A percentile compares a stretch with the other conserved stretches of the same genome.
Conservation (phyloP, 2,329 filamentous ascomycete species). For the Ophiocordyceps camponoti-leonardi region DNA sequence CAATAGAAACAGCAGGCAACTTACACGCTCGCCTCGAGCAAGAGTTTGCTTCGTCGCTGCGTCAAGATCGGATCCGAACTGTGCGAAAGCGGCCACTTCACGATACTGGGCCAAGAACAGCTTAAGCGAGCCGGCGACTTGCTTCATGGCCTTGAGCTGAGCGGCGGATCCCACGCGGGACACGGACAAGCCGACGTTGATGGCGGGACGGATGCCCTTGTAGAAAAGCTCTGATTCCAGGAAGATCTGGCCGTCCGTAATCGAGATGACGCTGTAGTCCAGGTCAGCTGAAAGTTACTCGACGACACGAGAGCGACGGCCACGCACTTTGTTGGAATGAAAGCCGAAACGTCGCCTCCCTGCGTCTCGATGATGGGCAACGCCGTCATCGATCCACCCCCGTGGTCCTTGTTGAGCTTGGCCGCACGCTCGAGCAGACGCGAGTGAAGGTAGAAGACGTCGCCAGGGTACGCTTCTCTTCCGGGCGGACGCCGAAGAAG, state of each 20-base stretch:
- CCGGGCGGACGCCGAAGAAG: conserved; percentile 93
- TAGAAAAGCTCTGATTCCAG: conserved; percentile 98
- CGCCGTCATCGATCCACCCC: conserved; percentile 91
- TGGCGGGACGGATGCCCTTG: conserved; percentile 99
- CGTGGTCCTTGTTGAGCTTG: conserved; percentile 95
- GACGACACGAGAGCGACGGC: too few relatives aligned
- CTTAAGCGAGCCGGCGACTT: conserved; percentile 98
- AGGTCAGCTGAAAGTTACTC: too few relatives aligned
- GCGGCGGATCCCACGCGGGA: conserved; percentile 99
- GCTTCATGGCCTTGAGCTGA: conserved; percentile 99
- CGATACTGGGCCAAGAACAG: conserved; percentile 99
- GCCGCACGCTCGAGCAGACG: conserved; percentile 98
- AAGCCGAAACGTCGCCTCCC: conserved; percentile 99
- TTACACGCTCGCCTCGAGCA: conserved; percentile 90
- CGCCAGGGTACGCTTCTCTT: conserved; percentile 98
- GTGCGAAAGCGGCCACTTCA: conserved; percentile 98
- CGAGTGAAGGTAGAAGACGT: conserved; percentile 98
- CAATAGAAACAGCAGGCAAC: conserved; percentile 13
- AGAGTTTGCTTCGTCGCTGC: conserved; percentile 98
- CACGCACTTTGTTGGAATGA: conserved; percentile 61
- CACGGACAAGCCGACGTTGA: conserved; percentile 99
- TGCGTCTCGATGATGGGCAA: conserved; percentile 98
- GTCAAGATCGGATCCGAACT: conserved; percentile 99
- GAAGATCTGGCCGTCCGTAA: conserved; percentile 99
- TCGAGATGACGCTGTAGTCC: conserved; percentile 84